Conservation (phyloP, 2,329 filamentous ascomycete species). For the Claviceps lovelessii region DNA sequence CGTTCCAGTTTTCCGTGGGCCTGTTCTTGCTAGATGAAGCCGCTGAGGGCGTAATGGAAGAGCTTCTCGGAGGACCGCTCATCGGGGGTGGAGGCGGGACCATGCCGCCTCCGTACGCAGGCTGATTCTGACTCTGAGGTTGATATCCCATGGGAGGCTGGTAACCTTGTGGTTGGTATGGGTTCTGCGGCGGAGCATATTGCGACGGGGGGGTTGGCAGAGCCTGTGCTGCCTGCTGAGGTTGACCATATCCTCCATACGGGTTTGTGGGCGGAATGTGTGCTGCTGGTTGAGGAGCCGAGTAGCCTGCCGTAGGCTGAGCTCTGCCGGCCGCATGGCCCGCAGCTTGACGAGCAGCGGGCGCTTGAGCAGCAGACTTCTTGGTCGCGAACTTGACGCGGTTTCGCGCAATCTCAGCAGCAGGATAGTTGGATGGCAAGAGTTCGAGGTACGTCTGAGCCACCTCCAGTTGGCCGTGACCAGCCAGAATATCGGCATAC, state of each 20-base stretch:
- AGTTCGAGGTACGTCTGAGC: constrained; percentile 88
- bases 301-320: constrained; percentile 30
- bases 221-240: constrained; percentile 12
- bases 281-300: constrained; percentile 27
- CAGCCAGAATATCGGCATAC: constrained; percentile 87
- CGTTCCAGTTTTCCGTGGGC: constrained; percentile 80
- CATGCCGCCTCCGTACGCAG: constrained; percentile 23
- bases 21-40: constrained; percentile 56
- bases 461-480: constrained; percentile 71
- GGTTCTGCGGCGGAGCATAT: constrained; percentile 25
- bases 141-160: constrained; percentile 30
- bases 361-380: constrained; percentile 18
- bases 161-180: constrained; percentile 17
- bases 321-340: constrained; percentile 1
- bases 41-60: constrained; percentile 46
- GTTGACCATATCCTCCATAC: constrained; percentile 11
- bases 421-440: constrained; percentile 67
- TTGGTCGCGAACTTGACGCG: constrained; percentile 74
- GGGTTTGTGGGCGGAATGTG: constrained; percentile 16
- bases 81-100: constrained; percentile 16
- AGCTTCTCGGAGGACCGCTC: constrained; percentile 33
- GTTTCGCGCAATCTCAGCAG: constrained; percentile 73
- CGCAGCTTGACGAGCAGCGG: constrained; percentile 10
- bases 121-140: constrained; percentile 27
- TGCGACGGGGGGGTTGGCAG: constrained; percentile 19